phyloP scores from a whole-genome alignment of 2,329 filamentous ascomycete species.

The Juglanconis oblonga region DNA sequence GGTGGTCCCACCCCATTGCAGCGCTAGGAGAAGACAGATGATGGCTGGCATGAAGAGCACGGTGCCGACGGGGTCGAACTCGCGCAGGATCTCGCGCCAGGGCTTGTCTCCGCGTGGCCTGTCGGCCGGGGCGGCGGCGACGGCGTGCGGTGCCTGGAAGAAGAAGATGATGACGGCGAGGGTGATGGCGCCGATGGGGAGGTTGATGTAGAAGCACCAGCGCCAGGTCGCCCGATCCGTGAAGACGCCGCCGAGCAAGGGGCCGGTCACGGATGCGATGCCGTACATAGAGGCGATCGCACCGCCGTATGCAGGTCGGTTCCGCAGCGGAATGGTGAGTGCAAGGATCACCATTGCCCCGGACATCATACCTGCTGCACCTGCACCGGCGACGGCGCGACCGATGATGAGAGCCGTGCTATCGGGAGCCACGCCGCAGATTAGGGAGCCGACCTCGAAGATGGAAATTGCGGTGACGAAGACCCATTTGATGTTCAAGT shows the following conservation, averaged over 20 bases:
- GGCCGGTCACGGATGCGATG: conserved; percentile 29
- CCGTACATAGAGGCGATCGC: conserved; percentile 43
- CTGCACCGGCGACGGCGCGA: conserved; percentile 29
- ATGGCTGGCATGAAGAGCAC: conserved; percentile 26
- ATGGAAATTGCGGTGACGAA: conserved; percentile 34
- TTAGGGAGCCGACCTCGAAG: conserved; percentile 38
- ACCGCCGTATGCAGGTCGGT: conserved; percentile 29
- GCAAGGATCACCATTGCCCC: conserved; percentile 37
- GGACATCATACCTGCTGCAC: conserved; percentile 40
- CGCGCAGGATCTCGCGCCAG: conserved; percentile 25
- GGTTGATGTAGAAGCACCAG: conserved; percentile 28
- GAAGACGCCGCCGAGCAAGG: conserved; percentile 16
- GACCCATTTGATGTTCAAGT: conserved; percentile 36
- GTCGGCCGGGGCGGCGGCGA: conserved; percentile 33
- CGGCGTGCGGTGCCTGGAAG: conserved; percentile 18
- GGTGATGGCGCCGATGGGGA: conserved; percentile 23
- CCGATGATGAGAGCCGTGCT: conserved; percentile 28
- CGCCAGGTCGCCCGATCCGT: conserved; percentile 19
- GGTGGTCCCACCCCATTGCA: conserved; percentile 45
- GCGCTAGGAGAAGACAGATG: conserved; percentile 41
- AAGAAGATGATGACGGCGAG: conserved; percentile 11
- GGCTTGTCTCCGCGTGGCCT: conserved; percentile 15
- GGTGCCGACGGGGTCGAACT: conserved; percentile 28
- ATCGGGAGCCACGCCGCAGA: conserved; percentile 33
- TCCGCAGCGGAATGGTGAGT: conserved; percentile 25